Evolutionary conservation across 441 rosid species (phyloP).

Genomic region (Melastoma candidum): DNA sequence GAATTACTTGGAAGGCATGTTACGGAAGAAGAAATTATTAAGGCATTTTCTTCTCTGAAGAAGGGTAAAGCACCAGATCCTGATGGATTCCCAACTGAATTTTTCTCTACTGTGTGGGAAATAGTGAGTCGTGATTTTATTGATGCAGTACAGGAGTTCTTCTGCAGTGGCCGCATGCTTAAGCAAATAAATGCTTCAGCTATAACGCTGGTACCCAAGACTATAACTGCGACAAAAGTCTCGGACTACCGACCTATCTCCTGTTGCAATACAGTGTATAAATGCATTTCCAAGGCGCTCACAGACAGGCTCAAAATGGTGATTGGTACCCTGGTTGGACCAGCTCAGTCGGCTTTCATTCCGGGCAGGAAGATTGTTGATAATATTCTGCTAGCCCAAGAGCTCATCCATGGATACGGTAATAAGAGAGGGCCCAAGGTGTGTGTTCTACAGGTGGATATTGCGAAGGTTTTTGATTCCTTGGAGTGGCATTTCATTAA

Average conservation of each 20-base stretch:
- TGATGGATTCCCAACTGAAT: not conserved
- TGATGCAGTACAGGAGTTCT: not conserved
- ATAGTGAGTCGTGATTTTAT: not conserved
- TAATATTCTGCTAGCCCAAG: not conserved
- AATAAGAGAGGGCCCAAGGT: too few species aligned
- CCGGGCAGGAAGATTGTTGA: not conserved
- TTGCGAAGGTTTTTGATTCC: too few species aligned
- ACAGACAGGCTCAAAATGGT: not conserved
- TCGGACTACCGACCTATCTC: not conserved
- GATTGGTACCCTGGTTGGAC: not conserved
- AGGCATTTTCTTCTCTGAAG: too few species aligned
- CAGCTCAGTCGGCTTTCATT: not conserved
- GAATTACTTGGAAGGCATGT: too few species aligned
- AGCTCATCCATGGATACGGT: not conserved
- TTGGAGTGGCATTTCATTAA: too few species aligned
- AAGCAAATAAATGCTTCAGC: not conserved
- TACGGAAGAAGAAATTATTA: too few species aligned
- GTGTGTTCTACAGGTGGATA: too few species aligned
- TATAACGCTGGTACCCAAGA: not conserved
- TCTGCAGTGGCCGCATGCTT: not conserved
- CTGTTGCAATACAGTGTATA: not conserved
- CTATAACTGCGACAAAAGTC: not conserved
- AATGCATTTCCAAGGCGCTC: not conserved
- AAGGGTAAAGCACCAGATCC: not conserved
- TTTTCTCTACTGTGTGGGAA: not conserved